phyloP scores from a whole-genome alignment of 768 basidiomycete species.

The Russula olivacea region DNA sequence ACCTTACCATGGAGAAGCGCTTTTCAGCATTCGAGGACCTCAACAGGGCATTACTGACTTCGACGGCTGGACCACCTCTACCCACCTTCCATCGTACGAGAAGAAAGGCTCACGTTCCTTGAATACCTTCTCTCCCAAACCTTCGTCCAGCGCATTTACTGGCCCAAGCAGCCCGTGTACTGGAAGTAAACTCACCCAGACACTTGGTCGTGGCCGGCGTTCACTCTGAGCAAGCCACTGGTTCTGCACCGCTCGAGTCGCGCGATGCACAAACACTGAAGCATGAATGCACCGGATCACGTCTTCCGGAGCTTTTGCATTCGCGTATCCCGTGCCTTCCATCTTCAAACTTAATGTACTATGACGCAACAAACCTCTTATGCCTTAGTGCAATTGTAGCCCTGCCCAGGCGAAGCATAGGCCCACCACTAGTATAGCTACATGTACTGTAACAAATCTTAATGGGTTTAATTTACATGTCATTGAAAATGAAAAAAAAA shows the following conservation, averaged over 20 bases:
- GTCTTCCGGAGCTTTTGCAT: constrained; percentile 18
- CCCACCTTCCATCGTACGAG: constrained; percentile 12
- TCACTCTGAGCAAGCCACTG: constrained; percentile 54
- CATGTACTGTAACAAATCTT: too few species aligned
- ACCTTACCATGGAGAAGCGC: constrained; percentile 56
- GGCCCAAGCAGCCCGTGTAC: neutral
- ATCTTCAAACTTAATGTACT: too few species aligned
- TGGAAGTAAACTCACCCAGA: constrained; percentile 14
- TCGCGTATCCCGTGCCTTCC: constrained; percentile 25
- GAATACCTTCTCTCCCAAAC: neutral
- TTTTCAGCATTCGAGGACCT: constrained; percentile 88
- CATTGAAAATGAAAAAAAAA: too few species aligned
- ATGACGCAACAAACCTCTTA: too few species aligned
- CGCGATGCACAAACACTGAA: constrained; percentile 13
- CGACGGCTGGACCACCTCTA: constrained; percentile 25
- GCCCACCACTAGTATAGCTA: too few species aligned
- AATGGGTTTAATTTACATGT: too few species aligned
- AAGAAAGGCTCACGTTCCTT: constrained; percentile 1
- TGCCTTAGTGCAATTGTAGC: too few species aligned
- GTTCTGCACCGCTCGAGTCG: constrained; percentile 45
- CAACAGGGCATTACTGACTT: constrained; percentile 46
- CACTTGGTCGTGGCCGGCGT: constrained; percentile 32
- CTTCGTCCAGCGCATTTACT: neutral
- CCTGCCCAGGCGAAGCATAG: too few species aligned
- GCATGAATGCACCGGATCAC: constrained; percentile 13